A percentile compares a stretch with the other conserved stretches of the same genome.
Conservation (phyloP, 2,329 filamentous ascomycete species). For the Clarireedia hainanense region DNA sequence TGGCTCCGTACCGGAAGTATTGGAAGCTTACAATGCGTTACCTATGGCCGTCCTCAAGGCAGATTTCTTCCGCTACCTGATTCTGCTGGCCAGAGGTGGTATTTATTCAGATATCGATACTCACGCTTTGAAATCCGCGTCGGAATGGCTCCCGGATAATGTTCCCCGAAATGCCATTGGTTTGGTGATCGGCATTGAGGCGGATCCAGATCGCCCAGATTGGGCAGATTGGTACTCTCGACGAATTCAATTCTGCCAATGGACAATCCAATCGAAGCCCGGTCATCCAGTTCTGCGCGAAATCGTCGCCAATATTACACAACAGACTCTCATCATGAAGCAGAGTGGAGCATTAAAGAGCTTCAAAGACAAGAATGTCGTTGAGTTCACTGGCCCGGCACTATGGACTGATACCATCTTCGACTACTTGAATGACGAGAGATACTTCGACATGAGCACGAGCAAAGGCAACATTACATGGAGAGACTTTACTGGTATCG, state of each 20-base stretch:
- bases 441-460: slow-evolving; percentile 74
- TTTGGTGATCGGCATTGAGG: slow-evolving; percentile 89
- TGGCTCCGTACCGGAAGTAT: slow-evolving; percentile 68
- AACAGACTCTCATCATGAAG: slow-evolving; percentile 71
- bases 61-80: slow-evolving; percentile 63
- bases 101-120: slow-evolving; percentile 95
- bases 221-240: slow-evolving; percentile 96
- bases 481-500: slow-evolving; percentile 84
- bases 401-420: slow-evolving; percentile 93
- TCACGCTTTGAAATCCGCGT: slow-evolving; percentile 69
- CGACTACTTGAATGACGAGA: slow-evolving; percentile 83
- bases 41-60: slow-evolving; percentile 70
- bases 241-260: slow-evolving; percentile 96
- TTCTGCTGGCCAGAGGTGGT: slow-evolving; percentile 67
- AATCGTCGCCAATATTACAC: slow-evolving; percentile 77
- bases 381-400: slow-evolving; percentile 91
- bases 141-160: slow-evolving; percentile 76
- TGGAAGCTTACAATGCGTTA: slow-evolving; percentile 67
- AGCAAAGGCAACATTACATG: slow-evolving; percentile 69
- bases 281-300: slow-evolving; percentile 89
- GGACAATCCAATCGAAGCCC: slow-evolving; percentile 94
- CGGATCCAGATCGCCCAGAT: slow-evolving; percentile 85
- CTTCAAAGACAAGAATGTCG: slow-evolving; percentile 58
- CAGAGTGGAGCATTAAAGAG: slow-evolving; percentile 53
- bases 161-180: slow-evolving; percentile 74